These are phyloP conservation scores for Diaporthe ampelina DNA, from an alignment of 2,329 filamentous ascomycete species.

Conservation along the genomic window DNA sequence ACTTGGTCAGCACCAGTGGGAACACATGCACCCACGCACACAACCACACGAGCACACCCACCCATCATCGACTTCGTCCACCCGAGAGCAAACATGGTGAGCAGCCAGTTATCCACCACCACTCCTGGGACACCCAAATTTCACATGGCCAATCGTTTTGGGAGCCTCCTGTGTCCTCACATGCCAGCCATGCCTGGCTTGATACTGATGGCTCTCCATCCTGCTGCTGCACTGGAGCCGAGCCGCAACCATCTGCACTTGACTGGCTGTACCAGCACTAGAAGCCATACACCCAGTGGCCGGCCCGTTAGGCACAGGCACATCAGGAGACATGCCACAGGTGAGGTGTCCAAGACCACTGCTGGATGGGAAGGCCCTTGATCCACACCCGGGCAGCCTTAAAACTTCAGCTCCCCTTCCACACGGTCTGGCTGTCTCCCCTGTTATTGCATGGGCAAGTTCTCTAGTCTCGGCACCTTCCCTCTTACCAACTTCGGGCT, in stretches of 20 bases:
- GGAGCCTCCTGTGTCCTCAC: background rate
- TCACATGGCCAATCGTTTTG: background rate
- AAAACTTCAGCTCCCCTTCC: conserved; percentile 14
- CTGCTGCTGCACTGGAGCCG: conserved; percentile 18
- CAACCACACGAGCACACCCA: conserved; percentile 20
- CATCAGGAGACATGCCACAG: conserved; percentile 4
- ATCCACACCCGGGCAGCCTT: conserved; percentile 29
- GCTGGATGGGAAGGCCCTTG: conserved; percentile 4
- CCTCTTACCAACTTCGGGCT: conserved; percentile 6
- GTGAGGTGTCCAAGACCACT: background rate
- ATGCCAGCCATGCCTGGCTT: background rate
- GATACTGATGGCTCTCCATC: background rate
- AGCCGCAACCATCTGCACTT: background rate
- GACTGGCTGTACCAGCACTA: background rate
- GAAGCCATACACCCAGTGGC: background rate
- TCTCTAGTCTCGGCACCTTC: conserved; percentile 22
- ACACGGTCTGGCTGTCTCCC: conserved; percentile 9
- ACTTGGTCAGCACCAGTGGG: conserved; percentile 1
- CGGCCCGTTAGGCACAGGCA: conserved; percentile 7
- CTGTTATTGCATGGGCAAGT: conserved; percentile 33
- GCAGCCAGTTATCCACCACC: conserved; percentile 15
- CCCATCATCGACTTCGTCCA: background rate
- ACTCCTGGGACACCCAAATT: conserved; percentile 2
- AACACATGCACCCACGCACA: conserved; percentile 3
- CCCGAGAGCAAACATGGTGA: background rate